Percentiles rank a stretch among this genome's conserved stretches.
Evolutionary conservation across 257 asterid genomes (phyloP).

Genomic region (Penstemon davidsonii): DNA sequence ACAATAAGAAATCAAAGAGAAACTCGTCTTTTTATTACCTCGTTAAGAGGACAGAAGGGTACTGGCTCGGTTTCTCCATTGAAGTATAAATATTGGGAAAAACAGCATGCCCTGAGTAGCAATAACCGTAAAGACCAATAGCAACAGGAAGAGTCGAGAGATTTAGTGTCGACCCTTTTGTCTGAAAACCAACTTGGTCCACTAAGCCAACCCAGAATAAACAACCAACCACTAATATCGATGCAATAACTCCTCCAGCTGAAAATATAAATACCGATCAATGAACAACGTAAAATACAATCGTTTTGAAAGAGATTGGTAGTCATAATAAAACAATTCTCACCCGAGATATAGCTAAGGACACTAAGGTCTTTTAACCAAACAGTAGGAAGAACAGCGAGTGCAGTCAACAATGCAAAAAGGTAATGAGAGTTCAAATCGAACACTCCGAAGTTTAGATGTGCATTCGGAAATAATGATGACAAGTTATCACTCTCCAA

Average conservation of each 20-base stretch:
- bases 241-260: conserved; percentile 98
- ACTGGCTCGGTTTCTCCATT: conserved; percentile 78
- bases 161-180: conserved; percentile 54
- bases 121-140: conserved; percentile 88
- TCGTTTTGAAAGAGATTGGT: neutral
- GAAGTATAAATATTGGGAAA: conserved; percentile 93
- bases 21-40: conserved; percentile 40
- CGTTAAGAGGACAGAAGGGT: conserved; percentile 67
- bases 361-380: conserved; percentile 73
- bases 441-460: conserved; percentile 60
- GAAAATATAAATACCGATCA: conserved; percentile 16
- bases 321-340: conserved; percentile 13
- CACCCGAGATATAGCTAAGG: conserved; percentile 96
- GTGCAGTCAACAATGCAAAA: conserved; percentile 64
- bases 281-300: neutral
- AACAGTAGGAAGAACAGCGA: conserved; percentile 92
- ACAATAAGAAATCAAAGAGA: no score
- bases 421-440: conserved; percentile 62
- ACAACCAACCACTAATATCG: conserved; percentile 72
- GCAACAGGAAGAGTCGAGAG: conserved; percentile 93
- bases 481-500: conserved; percentile 92
- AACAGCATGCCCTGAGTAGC: conserved; percentile 97
- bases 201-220: conserved; percentile 91
- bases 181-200: conserved; percentile 60
- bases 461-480: conserved; percentile 82